Evolutionary conservation across 176 grass and related monocot genomes (phyloP).

Genomic region (Elaeis guineensis): DNA sequence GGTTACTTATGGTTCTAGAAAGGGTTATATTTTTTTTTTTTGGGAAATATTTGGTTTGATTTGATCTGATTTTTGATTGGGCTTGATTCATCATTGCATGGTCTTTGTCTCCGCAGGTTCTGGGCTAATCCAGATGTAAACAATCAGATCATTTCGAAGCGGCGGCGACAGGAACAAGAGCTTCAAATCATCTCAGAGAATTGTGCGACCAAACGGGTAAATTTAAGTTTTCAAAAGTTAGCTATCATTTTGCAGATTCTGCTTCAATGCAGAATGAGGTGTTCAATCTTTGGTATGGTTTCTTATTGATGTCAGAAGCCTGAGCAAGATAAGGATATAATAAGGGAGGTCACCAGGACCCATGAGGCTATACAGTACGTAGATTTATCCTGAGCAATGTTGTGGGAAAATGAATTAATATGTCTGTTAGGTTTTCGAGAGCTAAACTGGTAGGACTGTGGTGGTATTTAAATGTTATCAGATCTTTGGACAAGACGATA

Average conservation of each 20-base stretch:
- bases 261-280: too few relatives aligned
- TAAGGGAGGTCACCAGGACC: constrained; percentile 81
- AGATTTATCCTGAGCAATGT: constrained; percentile 3
- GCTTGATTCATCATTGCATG: too few relatives aligned
- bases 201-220: constrained; percentile 65
- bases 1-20: constrained; percentile 29
- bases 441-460: constrained; percentile 13
- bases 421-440: constrained; percentile 15
- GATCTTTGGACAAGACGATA: constrained; percentile 97
- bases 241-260: too few relatives aligned
- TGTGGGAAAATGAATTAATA: background rate
- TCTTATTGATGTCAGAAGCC: constrained; percentile 41
- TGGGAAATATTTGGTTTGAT: background rate
- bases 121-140: constrained; percentile 52
- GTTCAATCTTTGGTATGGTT: too few relatives aligned
- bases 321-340: constrained; percentile 65
- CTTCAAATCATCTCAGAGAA: constrained; percentile 51
- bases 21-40: constrained; percentile 1
- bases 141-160: constrained; percentile 49
- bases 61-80: background rate
- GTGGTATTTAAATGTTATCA: constrained; percentile 35
- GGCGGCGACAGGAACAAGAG: constrained; percentile 53
- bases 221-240: constrained; percentile 1
- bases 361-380: constrained; percentile 93
- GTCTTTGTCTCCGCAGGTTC: constrained; percentile 25